phyloP scores from a whole-genome alignment of 1,139 yeast species.

The Spathaspora sp. region DNA sequence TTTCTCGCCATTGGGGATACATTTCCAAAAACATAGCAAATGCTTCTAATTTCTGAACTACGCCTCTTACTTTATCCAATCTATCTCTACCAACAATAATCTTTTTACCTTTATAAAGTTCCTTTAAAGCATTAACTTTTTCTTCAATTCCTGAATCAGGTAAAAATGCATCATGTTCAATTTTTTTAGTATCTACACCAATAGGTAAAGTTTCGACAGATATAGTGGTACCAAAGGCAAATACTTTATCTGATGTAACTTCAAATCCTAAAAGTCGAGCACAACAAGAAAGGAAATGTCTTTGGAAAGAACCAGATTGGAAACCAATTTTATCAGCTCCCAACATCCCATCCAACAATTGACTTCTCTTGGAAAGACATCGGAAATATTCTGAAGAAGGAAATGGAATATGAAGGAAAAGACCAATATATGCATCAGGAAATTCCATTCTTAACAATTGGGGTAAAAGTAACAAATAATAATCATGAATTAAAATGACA shows the following conservation, averaged over 20 bases:
- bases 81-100: constrained; percentile 84
- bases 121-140: constrained; percentile 52
- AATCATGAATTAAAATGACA: constrained; percentile 93
- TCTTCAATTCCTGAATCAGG: constrained; percentile 27
- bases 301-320: constrained; percentile 80
- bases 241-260: constrained; percentile 54
- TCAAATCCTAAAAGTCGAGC: constrained; percentile 78
- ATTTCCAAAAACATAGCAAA: constrained; percentile 78
- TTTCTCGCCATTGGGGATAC: constrained; percentile 90
- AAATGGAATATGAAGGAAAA: constrained; percentile 86
- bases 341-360: constrained; percentile 83
- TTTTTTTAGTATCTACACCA: constrained; percentile 73
- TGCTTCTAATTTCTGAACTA: constrained; percentile 77
- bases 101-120: constrained; percentile 70
- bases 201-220: constrained; percentile 77
- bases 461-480: constrained; percentile 80
- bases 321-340: constrained; percentile 87
- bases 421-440: constrained; percentile 79
- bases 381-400: constrained; percentile 96
- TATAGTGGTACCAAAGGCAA: constrained; percentile 75
- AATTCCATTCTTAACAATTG: constrained; percentile 80
- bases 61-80: constrained; percentile 78
- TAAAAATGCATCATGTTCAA: constrained; percentile 58
- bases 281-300: constrained; percentile 90
- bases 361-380: constrained; percentile 78